phyloP scores from a whole-genome alignment of 1,139 yeast genomes.

The Geotrichum carabidarum region DNA sequence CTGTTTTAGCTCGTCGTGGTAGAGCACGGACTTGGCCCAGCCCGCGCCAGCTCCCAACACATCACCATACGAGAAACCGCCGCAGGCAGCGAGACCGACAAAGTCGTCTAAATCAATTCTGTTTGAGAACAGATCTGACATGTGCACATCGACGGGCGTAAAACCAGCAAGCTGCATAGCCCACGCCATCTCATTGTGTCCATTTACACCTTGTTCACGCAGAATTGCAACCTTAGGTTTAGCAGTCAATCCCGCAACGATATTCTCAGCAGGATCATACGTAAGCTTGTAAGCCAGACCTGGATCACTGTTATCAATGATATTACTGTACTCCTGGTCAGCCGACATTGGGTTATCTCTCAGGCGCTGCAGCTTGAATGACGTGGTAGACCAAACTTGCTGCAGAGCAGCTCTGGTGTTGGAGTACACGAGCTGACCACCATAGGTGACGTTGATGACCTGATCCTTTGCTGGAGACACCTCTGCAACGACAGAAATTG shows the following conservation, averaged over 20 bases:
- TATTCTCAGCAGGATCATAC: conserved; percentile 42
- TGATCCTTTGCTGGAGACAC: conserved; percentile 54
- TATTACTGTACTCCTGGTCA: conserved; percentile 72
- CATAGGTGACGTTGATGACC: conserved; percentile 46
- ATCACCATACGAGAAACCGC: conserved; percentile 99
- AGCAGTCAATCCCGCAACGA: conserved; percentile 35
- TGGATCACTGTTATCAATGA: conserved; percentile 78
- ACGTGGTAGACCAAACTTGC: conserved; percentile 81
- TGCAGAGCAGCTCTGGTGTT: conserved; percentile 69
- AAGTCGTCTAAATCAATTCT: conserved; percentile 69
- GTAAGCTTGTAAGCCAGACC: conserved; percentile 82
- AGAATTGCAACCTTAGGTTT: conserved; percentile 91
- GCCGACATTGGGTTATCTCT: conserved; percentile 94
- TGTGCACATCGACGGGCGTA: conserved; percentile 87
- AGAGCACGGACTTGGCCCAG: conserved; percentile 97
- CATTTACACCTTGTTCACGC: conserved; percentile 98
- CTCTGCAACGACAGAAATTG: conserved; percentile 60
- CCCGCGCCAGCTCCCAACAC: conserved; percentile 99
- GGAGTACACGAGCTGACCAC: conserved; percentile 46
- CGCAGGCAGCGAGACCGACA: conserved; percentile 96
- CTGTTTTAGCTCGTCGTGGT: conserved; percentile 67
- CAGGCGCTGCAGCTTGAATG: conserved; percentile 81
- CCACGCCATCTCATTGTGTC: conserved; percentile 99
- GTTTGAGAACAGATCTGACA: conserved; percentile 85
- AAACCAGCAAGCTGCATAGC: conserved; percentile 94